Evolutionary conservation across 2,329 filamentous ascomycete genomes (phyloP).

Genomic region (Trichoderma asperellum): DNA sequence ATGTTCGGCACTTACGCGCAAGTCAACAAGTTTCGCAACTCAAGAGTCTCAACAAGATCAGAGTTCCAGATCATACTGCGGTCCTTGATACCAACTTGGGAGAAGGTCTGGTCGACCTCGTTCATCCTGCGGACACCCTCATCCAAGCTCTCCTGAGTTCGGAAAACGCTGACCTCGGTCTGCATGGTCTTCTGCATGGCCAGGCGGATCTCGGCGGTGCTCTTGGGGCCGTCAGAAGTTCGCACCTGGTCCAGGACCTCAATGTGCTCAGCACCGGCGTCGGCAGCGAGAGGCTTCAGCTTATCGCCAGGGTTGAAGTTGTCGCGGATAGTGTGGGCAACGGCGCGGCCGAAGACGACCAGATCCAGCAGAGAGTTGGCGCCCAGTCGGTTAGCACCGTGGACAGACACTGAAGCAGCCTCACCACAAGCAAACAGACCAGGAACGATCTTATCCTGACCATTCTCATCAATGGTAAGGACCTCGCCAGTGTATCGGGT

Average conservation of each 20-base stretch:
- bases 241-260: conserved; percentile 83
- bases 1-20: conserved; percentile 73
- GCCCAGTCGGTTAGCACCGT: conserved; percentile 96
- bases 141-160: conserved; percentile 89
- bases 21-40: conserved; percentile 92
- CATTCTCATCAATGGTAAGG: conserved; percentile 80
- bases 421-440: conserved; percentile 97
- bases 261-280: conserved; percentile 88
- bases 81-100: conserved; percentile 91
- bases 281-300: conserved; percentile 77
- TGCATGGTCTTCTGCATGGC: conserved; percentile 99
- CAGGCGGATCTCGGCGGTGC: conserved; percentile 83
- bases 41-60: conserved; percentile 93
- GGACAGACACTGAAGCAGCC: conserved; percentile 95
- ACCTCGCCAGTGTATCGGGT: conserved; percentile 98
- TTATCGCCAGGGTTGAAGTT: conserved; percentile 84
- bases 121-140: conserved; percentile 89
- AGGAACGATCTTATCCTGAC: conserved; percentile 90
- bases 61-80: conserved; percentile 99
- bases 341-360: conserved; percentile 95
- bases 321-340: conserved; percentile 95
- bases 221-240: conserved; percentile 81
- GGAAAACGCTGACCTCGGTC: conserved; percentile 94
- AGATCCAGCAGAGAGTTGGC: conserved; percentile 98
- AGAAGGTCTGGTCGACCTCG: conserved; percentile 79